These are phyloP conservation scores for Penicillium fimorum DNA, from an alignment of 495 filamentous ascomycete species.

Conservation along the genomic window DNA sequence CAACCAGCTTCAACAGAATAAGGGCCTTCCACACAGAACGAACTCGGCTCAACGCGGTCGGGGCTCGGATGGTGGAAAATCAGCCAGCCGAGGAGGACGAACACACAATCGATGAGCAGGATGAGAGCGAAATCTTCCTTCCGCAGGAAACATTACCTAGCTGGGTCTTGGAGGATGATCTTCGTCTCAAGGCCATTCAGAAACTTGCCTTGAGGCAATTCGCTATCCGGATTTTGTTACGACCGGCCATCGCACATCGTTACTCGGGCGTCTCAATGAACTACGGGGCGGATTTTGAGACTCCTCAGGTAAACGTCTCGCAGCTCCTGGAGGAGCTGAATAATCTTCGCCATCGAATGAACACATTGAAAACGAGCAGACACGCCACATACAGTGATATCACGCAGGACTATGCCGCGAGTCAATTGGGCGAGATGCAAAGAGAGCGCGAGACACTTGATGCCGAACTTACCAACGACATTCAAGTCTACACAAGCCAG, in stretches of 20 bases:
- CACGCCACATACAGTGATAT: conserved; percentile 31
- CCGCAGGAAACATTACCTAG: conserved; percentile 25
- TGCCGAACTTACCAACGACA: conserved; percentile 31
- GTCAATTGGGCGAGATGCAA: conserved; percentile 13
- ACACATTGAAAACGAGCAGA: conserved; percentile 23
- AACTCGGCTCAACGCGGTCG: conserved; percentile 7
- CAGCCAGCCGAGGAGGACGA: conserved; percentile 7
- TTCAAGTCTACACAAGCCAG: conserved; percentile 29
- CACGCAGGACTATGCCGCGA: conserved; percentile 19
- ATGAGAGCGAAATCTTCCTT: conserved; percentile 17
- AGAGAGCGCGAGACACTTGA: conserved; percentile 28
- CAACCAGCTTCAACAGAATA: conserved; percentile 13
- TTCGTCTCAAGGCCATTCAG: conserved; percentile 42
- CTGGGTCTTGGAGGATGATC: conserved; percentile 32
- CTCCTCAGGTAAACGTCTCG: conserved; percentile 32
- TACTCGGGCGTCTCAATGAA: conserved; percentile 40
- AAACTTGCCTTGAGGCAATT: conserved; percentile 46
- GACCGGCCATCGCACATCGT: conserved; percentile 41
- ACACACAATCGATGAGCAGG: conserved; percentile 14
- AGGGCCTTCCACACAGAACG: conserved; percentile 27
- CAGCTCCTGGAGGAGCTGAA: conserved; percentile 37
- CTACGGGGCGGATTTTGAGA: conserved; percentile 27
- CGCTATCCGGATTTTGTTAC: conserved; percentile 40
- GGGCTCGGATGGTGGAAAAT: conserved; percentile 12
- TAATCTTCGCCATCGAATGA: conserved; percentile 31